Percentiles rank a stretch among this genome's conserved stretches.
phyloP scores from a whole-genome alignment of 805 yeast species.

The Wickerhamiella kurtzmanii region DNA sequence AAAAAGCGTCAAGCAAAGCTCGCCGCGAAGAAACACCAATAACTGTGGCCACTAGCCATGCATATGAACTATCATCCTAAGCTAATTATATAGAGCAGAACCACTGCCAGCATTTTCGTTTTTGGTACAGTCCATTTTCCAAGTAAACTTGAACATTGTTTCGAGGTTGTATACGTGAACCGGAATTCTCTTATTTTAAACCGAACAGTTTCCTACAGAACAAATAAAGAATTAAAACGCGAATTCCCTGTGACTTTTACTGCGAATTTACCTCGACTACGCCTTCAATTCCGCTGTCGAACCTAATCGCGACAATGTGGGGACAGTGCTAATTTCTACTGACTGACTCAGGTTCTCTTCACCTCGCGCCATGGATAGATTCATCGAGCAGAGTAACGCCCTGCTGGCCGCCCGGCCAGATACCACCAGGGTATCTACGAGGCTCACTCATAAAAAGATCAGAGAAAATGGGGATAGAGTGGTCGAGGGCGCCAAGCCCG shows the following conservation, averaged over 20 bases:
- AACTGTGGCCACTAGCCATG: not conserved
- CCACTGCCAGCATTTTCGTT: not conserved
- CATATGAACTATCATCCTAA: not conserved
- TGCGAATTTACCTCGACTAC: too few species aligned
- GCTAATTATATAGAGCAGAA: not conserved
- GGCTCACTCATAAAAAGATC: conserved; percentile 28
- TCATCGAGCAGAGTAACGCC: conserved; percentile 31
- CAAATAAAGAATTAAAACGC: too few species aligned
- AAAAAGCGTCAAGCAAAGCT: conserved; percentile 42
- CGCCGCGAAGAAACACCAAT: conserved; percentile 19
- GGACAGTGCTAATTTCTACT: too few species aligned
- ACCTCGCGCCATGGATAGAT: conserved; percentile 27
- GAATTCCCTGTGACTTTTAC: too few species aligned
- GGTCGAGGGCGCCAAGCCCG: conserved; percentile 22
- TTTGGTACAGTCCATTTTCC: too few species aligned
- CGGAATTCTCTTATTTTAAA: too few species aligned
- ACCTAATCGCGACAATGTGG: too few species aligned
- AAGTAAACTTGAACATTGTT: too few species aligned
- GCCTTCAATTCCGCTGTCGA: too few species aligned
- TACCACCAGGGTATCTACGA: conserved; percentile 24
- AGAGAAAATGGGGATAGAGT: conserved; percentile 20
- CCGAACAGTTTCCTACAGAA: too few species aligned
- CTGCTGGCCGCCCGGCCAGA: conserved; percentile 34
- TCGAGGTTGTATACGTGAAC: too few species aligned
- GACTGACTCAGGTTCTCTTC: not conserved